Evolutionary conservation across 2,329 filamentous ascomycete genomes (phyloP).

Genomic region (Coniella vitis): DNA sequence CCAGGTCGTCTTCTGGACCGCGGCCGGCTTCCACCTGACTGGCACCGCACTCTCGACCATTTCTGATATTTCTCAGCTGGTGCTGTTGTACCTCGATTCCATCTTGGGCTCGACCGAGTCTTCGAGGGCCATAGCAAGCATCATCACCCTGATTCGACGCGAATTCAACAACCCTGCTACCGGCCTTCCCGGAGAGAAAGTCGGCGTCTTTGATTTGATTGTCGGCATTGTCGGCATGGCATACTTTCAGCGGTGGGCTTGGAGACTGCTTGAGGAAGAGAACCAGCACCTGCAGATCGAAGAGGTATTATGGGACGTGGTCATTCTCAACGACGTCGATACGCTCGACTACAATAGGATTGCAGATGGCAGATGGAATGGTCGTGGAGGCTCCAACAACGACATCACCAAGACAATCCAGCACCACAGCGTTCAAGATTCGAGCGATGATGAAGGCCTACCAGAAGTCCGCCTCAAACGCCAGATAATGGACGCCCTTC

Average conservation of each 20-base stretch:
- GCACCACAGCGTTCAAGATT: slow-evolving; percentile 24
- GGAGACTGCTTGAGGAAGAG: slow-evolving; percentile 44
- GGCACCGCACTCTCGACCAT: slow-evolving; percentile 46
- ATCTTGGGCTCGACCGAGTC: slow-evolving; percentile 64
- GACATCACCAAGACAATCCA: slow-evolving; percentile 31
- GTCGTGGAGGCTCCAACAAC: slow-evolving; percentile 20
- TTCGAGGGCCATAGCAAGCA: slow-evolving; percentile 59
- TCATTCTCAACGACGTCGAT: slow-evolving; percentile 52
- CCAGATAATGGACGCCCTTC: slow-evolving; percentile 48
- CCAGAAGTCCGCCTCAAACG: slow-evolving; percentile 42
- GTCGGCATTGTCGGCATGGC: slow-evolving; percentile 55
- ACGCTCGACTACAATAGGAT: slow-evolving; percentile 42
- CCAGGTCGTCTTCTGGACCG: slow-evolving; percentile 54
- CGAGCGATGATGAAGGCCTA: slow-evolving; percentile 34
- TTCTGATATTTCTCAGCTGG: slow-evolving; percentile 50
- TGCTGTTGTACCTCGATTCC: slow-evolving; percentile 54
- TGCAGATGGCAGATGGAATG: slow-evolving; percentile 20
- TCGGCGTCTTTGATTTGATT: slow-evolving; percentile 55
- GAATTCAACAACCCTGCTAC: slow-evolving; percentile 60
- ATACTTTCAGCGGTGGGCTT: slow-evolving; percentile 53
- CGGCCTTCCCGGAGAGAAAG: slow-evolving; percentile 50
- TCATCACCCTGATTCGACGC: slow-evolving; percentile 55
- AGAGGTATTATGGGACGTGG: slow-evolving; percentile 60
- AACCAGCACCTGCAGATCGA: slow-evolving; percentile 39
- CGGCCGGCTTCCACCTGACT: slow-evolving; percentile 53